Evolutionary conservation across 164 flowering plant species (phyloP).

Genomic region (Stephania cephalantha): DNA sequence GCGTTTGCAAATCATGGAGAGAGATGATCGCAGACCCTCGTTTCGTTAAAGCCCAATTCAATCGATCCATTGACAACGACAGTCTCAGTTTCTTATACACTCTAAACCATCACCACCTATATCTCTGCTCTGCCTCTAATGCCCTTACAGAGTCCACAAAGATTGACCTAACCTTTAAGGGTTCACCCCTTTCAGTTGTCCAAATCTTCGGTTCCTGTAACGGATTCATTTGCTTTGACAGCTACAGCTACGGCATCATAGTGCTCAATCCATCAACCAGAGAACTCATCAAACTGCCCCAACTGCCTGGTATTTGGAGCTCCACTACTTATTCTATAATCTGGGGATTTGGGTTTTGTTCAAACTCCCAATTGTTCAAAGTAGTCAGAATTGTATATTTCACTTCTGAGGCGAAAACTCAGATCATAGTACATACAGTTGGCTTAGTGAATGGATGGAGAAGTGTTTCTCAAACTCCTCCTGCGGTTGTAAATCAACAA

Average conservation of each 20-base stretch:
- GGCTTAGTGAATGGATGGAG: not conserved
- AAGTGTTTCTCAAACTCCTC: not conserved
- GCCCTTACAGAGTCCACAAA: not conserved
- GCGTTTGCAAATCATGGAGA: constrained; percentile 21
- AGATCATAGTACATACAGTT: not conserved
- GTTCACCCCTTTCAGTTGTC: not conserved
- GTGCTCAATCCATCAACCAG: not conserved
- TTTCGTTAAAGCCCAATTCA: constrained; percentile 16
- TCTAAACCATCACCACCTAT: constrained; percentile 1
- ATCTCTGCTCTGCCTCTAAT: not conserved
- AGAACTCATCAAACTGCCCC: not conserved
- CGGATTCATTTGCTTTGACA: not conserved
- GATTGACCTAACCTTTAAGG: not conserved
- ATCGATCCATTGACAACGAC: constrained; percentile 8
- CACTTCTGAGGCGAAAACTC: not conserved
- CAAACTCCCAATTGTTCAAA: not conserved
- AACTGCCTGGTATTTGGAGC: not conserved
- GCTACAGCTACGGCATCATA: not conserved
- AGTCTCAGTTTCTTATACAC: not conserved
- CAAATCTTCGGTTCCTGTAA: not conserved
- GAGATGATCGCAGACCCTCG: constrained; percentile 11
- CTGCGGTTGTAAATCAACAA: not conserved
- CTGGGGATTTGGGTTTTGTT: constrained; percentile 1
- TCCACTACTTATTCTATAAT: not conserved
- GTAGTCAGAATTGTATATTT: not conserved